Conservation (phyloP, 192 early-diverging fungal genomes). For the Linnemannia zychae region DNA sequence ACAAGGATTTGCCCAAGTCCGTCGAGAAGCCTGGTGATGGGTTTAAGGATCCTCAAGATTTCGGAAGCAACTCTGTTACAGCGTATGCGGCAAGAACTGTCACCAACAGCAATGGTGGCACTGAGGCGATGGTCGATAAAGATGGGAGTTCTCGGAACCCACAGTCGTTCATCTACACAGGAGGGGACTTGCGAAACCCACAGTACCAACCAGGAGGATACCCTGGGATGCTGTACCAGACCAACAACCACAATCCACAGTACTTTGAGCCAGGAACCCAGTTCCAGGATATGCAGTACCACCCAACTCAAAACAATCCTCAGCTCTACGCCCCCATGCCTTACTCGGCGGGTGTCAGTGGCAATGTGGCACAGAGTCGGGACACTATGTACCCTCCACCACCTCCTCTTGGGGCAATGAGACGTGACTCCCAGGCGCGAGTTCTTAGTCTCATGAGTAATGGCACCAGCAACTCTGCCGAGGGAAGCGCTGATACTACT, state of each 20-base stretch:
- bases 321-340: background rate
- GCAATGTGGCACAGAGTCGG: background rate
- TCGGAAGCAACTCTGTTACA: background rate
- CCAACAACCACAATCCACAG: conserved; percentile 3
- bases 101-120: background rate
- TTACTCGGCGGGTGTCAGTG: background rate
- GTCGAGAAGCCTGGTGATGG: background rate
- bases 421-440: background rate
- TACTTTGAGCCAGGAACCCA: background rate
- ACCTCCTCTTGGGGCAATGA: background rate
- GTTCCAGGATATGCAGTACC: background rate
- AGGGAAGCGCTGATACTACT: background rate
- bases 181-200: background rate
- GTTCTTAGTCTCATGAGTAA: too few species aligned
- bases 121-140: background rate
- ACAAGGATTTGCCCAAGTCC: background rate
- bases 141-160: background rate
- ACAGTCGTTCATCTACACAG: background rate
- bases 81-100: background rate
- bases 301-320: background rate
- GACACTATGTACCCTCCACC: background rate
- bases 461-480: background rate
- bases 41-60: background rate
- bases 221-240: background rate
- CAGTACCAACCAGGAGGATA: conserved; percentile 1